Percentiles rank a stretch among this genome's conserved stretches.
phyloP scores from a whole-genome alignment of 345 rosid species.

The Dipteronia dyeriana region DNA sequence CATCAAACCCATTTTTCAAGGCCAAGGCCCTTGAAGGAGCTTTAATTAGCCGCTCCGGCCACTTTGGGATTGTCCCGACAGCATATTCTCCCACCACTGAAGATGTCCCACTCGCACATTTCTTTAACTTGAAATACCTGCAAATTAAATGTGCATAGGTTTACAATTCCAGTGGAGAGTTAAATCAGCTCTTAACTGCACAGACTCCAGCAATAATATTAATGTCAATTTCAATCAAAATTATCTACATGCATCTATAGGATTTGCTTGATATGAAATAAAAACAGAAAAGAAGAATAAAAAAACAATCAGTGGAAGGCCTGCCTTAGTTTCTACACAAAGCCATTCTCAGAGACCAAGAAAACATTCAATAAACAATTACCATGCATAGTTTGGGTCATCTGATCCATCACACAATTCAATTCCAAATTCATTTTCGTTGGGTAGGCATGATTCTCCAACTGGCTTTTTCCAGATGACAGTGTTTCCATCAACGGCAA shows the following conservation, averaged over 20 bases:
- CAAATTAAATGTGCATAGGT: constrained; percentile 17
- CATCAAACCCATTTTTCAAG: constrained; percentile 73
- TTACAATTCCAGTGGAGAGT: background rate
- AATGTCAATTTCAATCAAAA: background rate
- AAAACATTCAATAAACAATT: constrained; percentile 26
- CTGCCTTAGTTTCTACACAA: background rate
- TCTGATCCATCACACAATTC: constrained; percentile 68
- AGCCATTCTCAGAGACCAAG: constrained; percentile 12
- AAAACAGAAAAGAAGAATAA: background rate
- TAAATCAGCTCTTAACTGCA: background rate
- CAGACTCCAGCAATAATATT: background rate
- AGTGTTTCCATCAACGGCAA: constrained; percentile 89
- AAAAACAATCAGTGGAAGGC: constrained; percentile 5
- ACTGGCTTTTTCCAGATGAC: constrained; percentile 92
- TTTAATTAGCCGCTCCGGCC: constrained; percentile 80
- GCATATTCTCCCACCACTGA: constrained; percentile 67
- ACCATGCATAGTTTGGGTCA: constrained; percentile 83
- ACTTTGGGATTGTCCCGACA: constrained; percentile 64
- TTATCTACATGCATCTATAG: constrained; percentile 14
- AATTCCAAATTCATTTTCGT: constrained; percentile 76
- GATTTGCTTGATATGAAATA: constrained; percentile 8
- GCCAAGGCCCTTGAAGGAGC: constrained; percentile 67
- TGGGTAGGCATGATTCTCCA: constrained; percentile 71
- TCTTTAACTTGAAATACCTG: constrained; percentile 85
- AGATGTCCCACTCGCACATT: constrained; percentile 62